These are phyloP conservation scores for Tulasnella calospora DNA, from an alignment of 768 basidiomycete genomes.

Conservation along the genomic window DNA sequence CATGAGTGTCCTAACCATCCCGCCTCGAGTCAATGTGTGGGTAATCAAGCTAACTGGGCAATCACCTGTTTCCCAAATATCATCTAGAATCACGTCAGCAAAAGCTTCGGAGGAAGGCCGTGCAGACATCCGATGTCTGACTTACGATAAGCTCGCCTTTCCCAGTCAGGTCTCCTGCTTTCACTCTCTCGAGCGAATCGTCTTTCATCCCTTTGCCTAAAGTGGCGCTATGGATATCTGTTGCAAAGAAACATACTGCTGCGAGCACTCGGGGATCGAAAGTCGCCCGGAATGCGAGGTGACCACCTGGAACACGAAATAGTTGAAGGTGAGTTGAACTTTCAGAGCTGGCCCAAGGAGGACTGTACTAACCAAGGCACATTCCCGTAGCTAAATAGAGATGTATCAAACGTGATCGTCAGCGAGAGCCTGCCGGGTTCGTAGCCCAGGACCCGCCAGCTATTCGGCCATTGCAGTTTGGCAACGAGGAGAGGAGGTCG, in stretches of 20 bases:
- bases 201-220: conserved; percentile 79
- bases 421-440: not conserved
- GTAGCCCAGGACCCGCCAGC: conserved; percentile 49
- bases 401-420: not conserved
- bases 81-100: conserved; percentile 49
- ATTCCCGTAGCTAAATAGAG: conserved; percentile 66
- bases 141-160: conserved; percentile 82
- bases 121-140: conserved; percentile 19
- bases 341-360: not conserved
- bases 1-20: conserved; percentile 73
- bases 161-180: conserved; percentile 65
- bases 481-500: conserved; percentile 64
- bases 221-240: conserved; percentile 83
- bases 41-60: not conserved
- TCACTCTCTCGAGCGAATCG: conserved; percentile 69
- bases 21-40: not conserved
- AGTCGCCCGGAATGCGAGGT: conserved; percentile 54
- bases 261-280: conserved; percentile 80
- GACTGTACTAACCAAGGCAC: conserved; percentile 57
- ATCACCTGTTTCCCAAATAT: conserved; percentile 90
- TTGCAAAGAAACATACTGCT: conserved; percentile 91
- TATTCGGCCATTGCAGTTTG: conserved; percentile 88
- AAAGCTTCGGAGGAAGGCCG: not conserved
- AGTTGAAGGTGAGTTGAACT: conserved; percentile 12
- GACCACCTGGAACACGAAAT: not conserved